A percentile compares a stretch with the other conserved stretches of the same genome.
Evolutionary conservation across 129 eudicot species (phyloP).

Genomic region (sunflower (Helianthus annuus)): DNA sequence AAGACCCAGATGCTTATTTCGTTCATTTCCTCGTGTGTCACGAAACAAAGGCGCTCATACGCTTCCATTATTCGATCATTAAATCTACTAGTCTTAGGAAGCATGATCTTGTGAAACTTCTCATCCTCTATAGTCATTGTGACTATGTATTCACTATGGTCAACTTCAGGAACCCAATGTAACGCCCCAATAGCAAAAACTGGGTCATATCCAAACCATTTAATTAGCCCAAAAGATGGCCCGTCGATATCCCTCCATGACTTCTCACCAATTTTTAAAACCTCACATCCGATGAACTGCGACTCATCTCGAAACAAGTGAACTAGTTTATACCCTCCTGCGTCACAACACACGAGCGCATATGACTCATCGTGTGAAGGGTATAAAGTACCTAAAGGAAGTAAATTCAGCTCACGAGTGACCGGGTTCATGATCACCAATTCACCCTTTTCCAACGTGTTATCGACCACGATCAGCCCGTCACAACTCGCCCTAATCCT

Average conservation of each 20-base stretch:
- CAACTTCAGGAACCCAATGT: conserved; percentile 50
- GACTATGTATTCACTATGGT: conserved; percentile 42
- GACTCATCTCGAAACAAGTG: conserved; percentile 56
- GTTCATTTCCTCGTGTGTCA: conserved; percentile 38
- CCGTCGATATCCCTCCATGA: conserved; percentile 52
- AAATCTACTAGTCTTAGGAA: conserved; percentile 35
- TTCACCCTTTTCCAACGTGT: conserved; percentile 39
- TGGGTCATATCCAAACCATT: conserved; percentile 43
- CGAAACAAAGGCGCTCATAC: conserved; percentile 42
- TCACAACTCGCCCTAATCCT: conserved; percentile 47
- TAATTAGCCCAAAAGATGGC: conserved; percentile 46
- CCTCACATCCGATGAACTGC: conserved; percentile 50
- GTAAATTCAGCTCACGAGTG: conserved; percentile 43
- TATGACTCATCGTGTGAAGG: conserved; percentile 48
- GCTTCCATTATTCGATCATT: conserved; percentile 49
- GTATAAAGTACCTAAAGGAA: conserved; percentile 55
- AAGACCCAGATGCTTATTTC: conserved; percentile 52
- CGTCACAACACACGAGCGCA: conserved; percentile 33
- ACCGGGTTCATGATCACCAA: conserved; percentile 56
- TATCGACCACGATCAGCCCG: conserved; percentile 52
- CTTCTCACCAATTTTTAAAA: conserved; percentile 39
- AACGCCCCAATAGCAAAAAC: conserved; percentile 49
- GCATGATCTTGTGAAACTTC: conserved; percentile 43
- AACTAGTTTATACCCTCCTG: conserved; percentile 43
- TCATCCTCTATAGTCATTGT: conserved; percentile 42